Base-by-base conservation (phyloP, 202 grass and related monocot species). In the Setaria italica region DNA sequence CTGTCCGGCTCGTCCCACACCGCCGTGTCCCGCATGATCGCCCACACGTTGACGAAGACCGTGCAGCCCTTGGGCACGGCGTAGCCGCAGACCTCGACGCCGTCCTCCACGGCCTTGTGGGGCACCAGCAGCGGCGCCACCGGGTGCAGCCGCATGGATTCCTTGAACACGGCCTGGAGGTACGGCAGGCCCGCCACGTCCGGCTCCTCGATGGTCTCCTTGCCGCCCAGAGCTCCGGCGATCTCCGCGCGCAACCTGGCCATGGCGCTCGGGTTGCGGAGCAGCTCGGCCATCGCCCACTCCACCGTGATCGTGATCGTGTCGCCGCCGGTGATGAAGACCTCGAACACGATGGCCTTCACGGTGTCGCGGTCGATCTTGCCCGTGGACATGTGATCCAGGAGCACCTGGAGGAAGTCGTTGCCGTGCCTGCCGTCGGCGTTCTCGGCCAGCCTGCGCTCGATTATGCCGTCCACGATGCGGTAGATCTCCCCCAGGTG, bases 261-360 rank as follows among this genome's bases (percentile, higher is more conserved):
- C 76, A 85, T 79, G 41, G 12, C 50, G 53, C 53, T 4, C 5
- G 87, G 87, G 56, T 55, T 76, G n/a, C 46, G 65, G 20, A 89
- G 67, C 65, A 89, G 67, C 81, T 85, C 82, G 32, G 87, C 67
- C 87, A 85, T 76, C 17, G 87, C 74, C 87, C 87, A 89, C 67
- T 89, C 87, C 48, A 85, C 37, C 15, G 80, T 79, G 37, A 70
- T 45, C 32, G 81, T 75, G 57, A 19, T 67, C 20, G 87, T 80
- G n/a, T 85, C 75, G 37, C 55, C 15, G 0, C 81, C 87, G 13
- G 81, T 59, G 42, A 20, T 9, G 45, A 89, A 80, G 51, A 89
- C 9, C 48, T 89, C 87, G 39, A 69, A 55, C 2, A 62, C 21
- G 11, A 57, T 4, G 58, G 32, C 62, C 57, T n/a, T 78, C 12